These are phyloP conservation scores for Helotiales sp. DNA, from an alignment of 2,329 filamentous ascomycete species.

Conservation along the genomic window DNA sequence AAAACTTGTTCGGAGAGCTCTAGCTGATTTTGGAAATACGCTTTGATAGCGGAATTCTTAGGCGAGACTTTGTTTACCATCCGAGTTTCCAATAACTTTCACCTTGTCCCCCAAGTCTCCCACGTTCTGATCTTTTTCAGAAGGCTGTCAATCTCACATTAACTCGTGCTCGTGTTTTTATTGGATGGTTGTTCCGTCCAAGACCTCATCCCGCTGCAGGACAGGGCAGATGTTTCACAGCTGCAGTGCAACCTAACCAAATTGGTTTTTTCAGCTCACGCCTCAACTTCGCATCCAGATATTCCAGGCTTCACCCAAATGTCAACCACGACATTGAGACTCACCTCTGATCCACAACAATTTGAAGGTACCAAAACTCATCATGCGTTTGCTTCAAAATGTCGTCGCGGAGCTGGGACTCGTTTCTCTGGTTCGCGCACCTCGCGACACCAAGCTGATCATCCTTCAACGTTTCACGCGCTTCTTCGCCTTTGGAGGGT, in stretches of 20 bases:
- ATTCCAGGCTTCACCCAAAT: neutral
- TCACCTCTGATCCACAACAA: no score
- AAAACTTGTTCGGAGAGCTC: no score
- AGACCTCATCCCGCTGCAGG: neutral
- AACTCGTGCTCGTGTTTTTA: no score
- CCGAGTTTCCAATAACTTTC: neutral
- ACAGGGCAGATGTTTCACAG: neutral
- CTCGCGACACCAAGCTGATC: constrained; percentile 61
- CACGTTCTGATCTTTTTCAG: no score
- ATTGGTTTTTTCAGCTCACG: neutral
- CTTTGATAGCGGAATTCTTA: no score
- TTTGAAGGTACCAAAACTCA: neutral
- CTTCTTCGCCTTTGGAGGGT: constrained; percentile 65
- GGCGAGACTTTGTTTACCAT: no score
- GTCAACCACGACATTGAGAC: neutral
- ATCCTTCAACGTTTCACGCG: constrained; percentile 64
- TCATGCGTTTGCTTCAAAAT: neutral
- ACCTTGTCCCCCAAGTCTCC: no score
- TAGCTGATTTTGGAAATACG: no score
- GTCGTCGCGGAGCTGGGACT: constrained; percentile 51
- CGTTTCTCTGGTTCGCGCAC: constrained; percentile 47
- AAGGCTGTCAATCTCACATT: no score
- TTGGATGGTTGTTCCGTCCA: neutral
- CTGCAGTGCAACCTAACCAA: neutral
- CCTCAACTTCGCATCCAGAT: neutral